A percentile compares a stretch with the other conserved stretches of the same genome.
phyloP scores from a whole-genome alignment of 179 eudicot genomes.

The Corrigiola litoralis region DNA sequence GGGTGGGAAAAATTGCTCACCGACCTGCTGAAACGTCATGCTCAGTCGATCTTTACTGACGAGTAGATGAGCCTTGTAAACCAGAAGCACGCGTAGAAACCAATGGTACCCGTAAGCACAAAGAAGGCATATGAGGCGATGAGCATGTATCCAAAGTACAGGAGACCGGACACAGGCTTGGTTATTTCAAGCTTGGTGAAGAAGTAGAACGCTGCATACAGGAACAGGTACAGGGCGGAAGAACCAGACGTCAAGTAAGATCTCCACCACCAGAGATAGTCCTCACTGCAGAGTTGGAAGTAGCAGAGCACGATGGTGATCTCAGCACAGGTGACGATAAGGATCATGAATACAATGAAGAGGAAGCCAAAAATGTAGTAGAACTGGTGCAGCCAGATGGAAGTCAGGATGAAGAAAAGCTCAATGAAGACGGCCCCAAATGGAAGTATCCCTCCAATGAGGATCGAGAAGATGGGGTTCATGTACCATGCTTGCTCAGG shows the following conservation, averaged over 20 bases:
- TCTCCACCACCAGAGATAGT: constrained; percentile 58
- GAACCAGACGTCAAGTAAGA: constrained; percentile 52
- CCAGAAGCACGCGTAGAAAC: constrained; percentile 51
- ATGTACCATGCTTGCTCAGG: constrained; percentile 57
- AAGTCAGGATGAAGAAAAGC: constrained; percentile 44
- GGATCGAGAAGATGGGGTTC: constrained; percentile 46
- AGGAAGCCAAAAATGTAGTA: constrained; percentile 57
- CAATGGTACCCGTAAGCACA: constrained; percentile 47
- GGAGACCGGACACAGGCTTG: constrained; percentile 45
- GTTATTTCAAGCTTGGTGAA: constrained; percentile 55
- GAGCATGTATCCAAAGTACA: constrained; percentile 53
- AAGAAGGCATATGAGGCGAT: constrained; percentile 50
- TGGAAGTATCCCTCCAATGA: constrained; percentile 50
- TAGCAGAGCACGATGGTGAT: constrained; percentile 50
- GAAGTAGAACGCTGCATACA: constrained; percentile 51
- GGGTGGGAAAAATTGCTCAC: constrained; percentile 13
- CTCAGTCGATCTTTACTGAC: constrained; percentile 52
- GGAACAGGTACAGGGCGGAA: constrained; percentile 49
- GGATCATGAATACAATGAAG: constrained; percentile 43
- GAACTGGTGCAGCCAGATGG: constrained; percentile 54
- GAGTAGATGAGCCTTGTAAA: constrained; percentile 48
- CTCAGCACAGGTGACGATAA: constrained; percentile 49
- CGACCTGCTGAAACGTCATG: background rate
- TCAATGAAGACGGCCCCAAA: constrained; percentile 46
- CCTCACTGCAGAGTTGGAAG: constrained; percentile 54